A percentile compares a stretch with the other conserved stretches of the same genome.
phyloP scores from a whole-genome alignment of 129 eudicot species.

The Centella asiatica region DNA sequence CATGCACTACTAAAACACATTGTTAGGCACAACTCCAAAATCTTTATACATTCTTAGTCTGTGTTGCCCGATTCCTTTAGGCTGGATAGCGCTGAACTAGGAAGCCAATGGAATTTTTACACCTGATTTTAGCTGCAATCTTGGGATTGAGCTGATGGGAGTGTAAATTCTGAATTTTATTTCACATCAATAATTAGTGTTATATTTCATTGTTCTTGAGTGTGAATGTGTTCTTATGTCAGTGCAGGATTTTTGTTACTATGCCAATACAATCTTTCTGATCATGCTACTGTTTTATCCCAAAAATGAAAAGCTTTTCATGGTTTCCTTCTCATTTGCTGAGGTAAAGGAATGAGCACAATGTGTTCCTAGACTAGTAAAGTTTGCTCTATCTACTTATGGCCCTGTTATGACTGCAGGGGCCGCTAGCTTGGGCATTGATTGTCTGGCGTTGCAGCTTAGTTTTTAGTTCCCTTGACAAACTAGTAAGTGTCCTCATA shows the following conservation, averaged over 20 bases:
- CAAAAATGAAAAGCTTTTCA: conserved; percentile 87
- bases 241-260: conserved; percentile 98
- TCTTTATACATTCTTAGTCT: too few relatives aligned
- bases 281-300: conserved; percentile 80
- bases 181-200: too few relatives aligned
- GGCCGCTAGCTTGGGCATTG: conserved; percentile 97
- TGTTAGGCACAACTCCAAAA: too few relatives aligned
- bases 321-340: conserved; percentile 97
- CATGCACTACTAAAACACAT: too few relatives aligned
- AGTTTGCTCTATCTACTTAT: conserved; percentile 2
- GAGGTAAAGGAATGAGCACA: conserved; percentile 51
- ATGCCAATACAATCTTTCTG: conserved; percentile 92
- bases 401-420: conserved; percentile 37
- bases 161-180: too few relatives aligned
- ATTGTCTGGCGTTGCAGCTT: conserved; percentile 96
- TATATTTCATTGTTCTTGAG: too few relatives aligned
- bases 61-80: too few relatives aligned
- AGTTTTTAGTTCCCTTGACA: conserved; percentile 91
- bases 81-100: too few relatives aligned
- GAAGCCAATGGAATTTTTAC: too few relatives aligned
- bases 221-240: conserved; percentile 11
- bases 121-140: too few relatives aligned
- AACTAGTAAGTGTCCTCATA: conserved; percentile 90
- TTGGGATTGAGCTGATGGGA: too few relatives aligned
- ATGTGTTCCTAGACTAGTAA: neutral